phyloP scores from a whole-genome alignment of 2,329 filamentous ascomycete genomes.

The Aplosporella prunicola region DNA sequence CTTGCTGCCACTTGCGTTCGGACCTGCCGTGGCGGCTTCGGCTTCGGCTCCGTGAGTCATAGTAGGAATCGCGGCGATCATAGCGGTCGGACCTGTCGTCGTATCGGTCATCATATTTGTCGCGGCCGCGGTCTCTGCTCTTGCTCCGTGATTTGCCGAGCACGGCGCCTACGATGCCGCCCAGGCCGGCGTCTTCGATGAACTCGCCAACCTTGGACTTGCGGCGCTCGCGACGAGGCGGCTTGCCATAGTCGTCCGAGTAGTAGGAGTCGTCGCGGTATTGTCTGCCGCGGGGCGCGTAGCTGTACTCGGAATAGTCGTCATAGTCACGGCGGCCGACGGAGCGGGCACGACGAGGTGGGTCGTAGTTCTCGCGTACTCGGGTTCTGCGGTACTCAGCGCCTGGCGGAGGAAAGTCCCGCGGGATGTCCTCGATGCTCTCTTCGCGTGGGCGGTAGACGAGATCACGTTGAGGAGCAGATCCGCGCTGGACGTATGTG shows the following conservation, averaged over 20 bases:
- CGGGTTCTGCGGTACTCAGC: conserved; percentile 36
- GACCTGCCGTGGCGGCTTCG: conserved; percentile 50
- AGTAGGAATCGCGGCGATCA: conserved; percentile 37
- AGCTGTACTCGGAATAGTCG: conserved; percentile 46
- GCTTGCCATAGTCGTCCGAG: conserved; percentile 35
- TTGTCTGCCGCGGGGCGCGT: conserved; percentile 32
- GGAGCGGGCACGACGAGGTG: conserved; percentile 53
- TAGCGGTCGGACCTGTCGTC: conserved; percentile 25
- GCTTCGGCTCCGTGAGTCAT: conserved; percentile 43
- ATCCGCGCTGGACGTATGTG: conserved; percentile 40
- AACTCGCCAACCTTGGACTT: conserved; percentile 55
- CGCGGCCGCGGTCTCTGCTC: conserved; percentile 47
- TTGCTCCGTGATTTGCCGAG: conserved; percentile 50
- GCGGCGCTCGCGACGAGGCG: conserved; percentile 37
- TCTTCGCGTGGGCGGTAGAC: conserved; percentile 55
- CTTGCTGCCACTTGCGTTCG: conserved; percentile 57
- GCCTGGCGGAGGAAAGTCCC: conserved; percentile 71
- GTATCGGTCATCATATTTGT: conserved; percentile 31
- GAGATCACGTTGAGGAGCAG: conserved; percentile 36
- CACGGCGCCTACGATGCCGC: conserved; percentile 42
- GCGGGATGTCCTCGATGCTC: conserved; percentile 75
- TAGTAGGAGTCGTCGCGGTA: conserved; percentile 38
- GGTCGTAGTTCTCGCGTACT: conserved; percentile 40
- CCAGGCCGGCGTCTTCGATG: conserved; percentile 49
- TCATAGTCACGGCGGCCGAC: conserved; percentile 50